These are phyloP conservation scores for Ceratobasidium sp. DNA, from an alignment of 1,284 basidiomycete species.

Conservation along the genomic window DNA sequence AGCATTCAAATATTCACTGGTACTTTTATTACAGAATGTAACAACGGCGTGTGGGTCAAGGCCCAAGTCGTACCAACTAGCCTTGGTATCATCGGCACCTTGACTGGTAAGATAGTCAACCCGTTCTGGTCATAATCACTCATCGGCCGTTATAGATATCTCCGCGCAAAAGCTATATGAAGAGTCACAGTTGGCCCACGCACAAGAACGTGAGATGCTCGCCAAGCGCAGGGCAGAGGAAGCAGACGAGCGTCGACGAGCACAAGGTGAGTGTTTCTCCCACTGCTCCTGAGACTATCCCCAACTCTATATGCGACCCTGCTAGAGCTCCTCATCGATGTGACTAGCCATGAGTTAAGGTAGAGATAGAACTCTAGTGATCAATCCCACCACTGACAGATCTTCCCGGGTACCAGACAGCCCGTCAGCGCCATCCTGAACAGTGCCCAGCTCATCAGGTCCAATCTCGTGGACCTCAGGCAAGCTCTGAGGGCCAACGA, in stretches of 20 bases:
- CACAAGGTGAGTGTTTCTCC: slow-evolving; percentile 49
- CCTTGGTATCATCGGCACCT: slow-evolving; percentile 33
- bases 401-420: slow-evolving; percentile 42
- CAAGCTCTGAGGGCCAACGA: slow-evolving; percentile 55
- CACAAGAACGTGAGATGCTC: slow-evolving; percentile 52
- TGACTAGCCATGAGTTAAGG: slow-evolving; percentile 54
- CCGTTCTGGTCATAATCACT: neutral
- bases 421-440: slow-evolving; percentile 55
- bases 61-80: slow-evolving; percentile 19
- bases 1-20: neutral
- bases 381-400: neutral
- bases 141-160: slow-evolving; percentile 49
- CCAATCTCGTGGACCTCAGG: slow-evolving; percentile 51
- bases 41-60: slow-evolving; percentile 47
- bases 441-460: slow-evolving; percentile 52
- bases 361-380: neutral
- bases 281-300: neutral
- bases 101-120: slow-evolving; percentile 39
- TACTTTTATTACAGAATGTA: slow-evolving; percentile 47
- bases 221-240: slow-evolving; percentile 53
- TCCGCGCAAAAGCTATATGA: slow-evolving; percentile 53
- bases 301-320: slow-evolving; percentile 51
- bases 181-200: slow-evolving; percentile 51
- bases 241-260: slow-evolving; percentile 53
- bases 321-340: slow-evolving; percentile 53